Percentiles rank a stretch among this genome's conserved stretches.
Evolutionary conservation across 2,329 filamentous ascomycete species (phyloP).

Genomic region (Verticillium albo-atrum): DNA sequence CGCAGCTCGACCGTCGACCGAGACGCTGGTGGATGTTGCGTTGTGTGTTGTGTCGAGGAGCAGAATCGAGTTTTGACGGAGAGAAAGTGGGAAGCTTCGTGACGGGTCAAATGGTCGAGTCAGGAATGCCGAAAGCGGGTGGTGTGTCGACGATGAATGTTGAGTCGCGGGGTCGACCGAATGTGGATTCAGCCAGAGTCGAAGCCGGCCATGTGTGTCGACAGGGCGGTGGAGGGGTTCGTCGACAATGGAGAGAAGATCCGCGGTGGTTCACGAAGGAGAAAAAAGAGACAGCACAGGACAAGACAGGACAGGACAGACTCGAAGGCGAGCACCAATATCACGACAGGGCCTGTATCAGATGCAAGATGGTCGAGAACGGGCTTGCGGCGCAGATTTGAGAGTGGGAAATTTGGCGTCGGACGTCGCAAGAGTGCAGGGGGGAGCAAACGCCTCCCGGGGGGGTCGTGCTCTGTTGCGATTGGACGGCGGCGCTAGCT

Average conservation of each 20-base stretch:
- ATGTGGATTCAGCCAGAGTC: background rate
- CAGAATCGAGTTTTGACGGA: no score
- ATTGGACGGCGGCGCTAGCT: background rate
- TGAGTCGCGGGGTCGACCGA: background rate
- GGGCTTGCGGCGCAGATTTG: background rate
- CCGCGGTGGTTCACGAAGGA: background rate
- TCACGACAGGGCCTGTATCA: background rate
- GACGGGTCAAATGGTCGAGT: background rate
- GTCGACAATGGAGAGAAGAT: background rate
- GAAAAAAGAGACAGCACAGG: background rate
- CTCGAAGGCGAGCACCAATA: background rate
- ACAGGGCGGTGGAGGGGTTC: background rate
- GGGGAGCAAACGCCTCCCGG: background rate
- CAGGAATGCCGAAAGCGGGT: background rate
- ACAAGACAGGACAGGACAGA: background rate
- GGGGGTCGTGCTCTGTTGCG: background rate
- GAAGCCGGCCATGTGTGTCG: background rate
- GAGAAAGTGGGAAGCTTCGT: no score
- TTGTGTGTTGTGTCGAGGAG: background rate
- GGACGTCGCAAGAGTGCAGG: background rate
- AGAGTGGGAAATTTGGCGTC: background rate
- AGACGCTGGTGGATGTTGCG: background rate
- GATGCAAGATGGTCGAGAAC: background rate
- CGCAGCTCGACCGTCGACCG: background rate
- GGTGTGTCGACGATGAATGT: background rate